Evolutionary conservation across 2,329 filamentous ascomycete genomes (phyloP).

Genomic region (Mariannaea sp.): DNA sequence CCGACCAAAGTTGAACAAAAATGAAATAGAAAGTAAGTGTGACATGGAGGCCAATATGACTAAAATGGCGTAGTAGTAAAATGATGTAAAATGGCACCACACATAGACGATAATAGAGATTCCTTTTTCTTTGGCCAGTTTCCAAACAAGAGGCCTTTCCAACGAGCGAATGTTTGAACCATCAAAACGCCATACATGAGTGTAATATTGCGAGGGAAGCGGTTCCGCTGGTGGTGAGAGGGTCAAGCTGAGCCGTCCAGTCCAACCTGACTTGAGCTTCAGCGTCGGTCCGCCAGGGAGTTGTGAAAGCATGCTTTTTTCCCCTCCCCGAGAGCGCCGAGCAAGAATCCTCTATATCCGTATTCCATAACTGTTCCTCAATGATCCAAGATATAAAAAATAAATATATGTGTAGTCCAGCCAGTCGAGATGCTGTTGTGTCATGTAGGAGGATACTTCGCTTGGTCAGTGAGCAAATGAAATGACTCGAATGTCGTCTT

Average conservation of each 20-base stretch:
- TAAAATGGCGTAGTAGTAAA: constrained; percentile 12
- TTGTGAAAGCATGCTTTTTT: constrained; percentile 16
- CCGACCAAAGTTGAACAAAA: too few species aligned
- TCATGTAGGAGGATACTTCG: constrained; percentile 1
- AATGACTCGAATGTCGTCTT: not conserved
- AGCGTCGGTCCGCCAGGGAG: constrained; percentile 11
- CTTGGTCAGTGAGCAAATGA: too few species aligned
- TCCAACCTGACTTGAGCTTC: constrained; percentile 9
- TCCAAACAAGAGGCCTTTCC: constrained; percentile 11
- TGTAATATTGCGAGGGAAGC: constrained; percentile 10
- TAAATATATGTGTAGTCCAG: constrained; percentile 7
- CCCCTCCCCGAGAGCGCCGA: constrained; percentile 27
- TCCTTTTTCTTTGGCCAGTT: constrained; percentile 1
- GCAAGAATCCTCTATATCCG: constrained; percentile 36
- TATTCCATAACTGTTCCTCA: constrained; percentile 22
- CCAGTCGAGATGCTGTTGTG: constrained; percentile 12
- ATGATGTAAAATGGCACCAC: constrained; percentile 15
- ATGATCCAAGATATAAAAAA: constrained; percentile 24
- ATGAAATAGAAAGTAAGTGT: constrained; percentile 13
- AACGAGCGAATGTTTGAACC: constrained; percentile 16
- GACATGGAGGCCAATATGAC: constrained; percentile 12
- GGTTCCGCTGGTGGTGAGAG: constrained; percentile 14
- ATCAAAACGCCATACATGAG: constrained; percentile 13
- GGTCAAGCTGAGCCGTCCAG: constrained; percentile 2
- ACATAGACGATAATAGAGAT: constrained; percentile 11